Base-by-base conservation (phyloP, 78 protist species). In the Thecamonas trahens region DNA sequence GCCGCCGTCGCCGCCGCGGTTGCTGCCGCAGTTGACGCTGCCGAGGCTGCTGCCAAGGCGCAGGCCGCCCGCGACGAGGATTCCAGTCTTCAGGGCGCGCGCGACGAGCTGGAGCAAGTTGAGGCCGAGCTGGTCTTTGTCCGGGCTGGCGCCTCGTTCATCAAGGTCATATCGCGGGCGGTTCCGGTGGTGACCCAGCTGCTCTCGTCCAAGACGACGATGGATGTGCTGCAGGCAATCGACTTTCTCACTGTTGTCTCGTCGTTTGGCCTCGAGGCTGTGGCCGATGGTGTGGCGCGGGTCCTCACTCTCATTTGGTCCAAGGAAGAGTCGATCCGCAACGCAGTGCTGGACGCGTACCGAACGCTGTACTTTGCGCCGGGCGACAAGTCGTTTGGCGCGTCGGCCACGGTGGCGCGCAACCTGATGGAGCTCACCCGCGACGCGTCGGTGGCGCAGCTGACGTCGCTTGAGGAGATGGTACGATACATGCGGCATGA, bases 391-490 rank as follows among this genome's bases (percentile, higher is more conserved):
- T 26, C 7, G 40, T 2, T 3, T 0, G 72, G 40, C 7, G 17
- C 7, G 5, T 20, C 32, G 68, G 49, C 9, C 60, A 9, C 1
- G 0, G 58, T 35, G 14, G 49, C 47, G 24, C 2, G 29, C n/a
- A 60, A 45, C 28, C 45, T 29, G 39, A 76, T 63, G 34, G 62
- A 14, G 63, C 18, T 76, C 28, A 61, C 85, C 5, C 44, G 22
- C 35, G 61, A 50, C 2, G 69, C 74, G 7, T 66, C 81, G 20
- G 29, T 85, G 24, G 86, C 81, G 14, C 84, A 79, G 31, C 61
- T 75, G 20, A 79, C 85, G 6, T 79, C 79, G 18, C 44, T 85
- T 3, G 86, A 85, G 34, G 86, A 85, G 61, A 45, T 85, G 37
- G 57, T 85, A 1, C n/a, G 22, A 24, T 35, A 49, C 13, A 20